These are phyloP conservation scores for Eucalyptus marginata DNA, from an alignment of 345 rosid genomes.

Conservation along the genomic window DNA sequence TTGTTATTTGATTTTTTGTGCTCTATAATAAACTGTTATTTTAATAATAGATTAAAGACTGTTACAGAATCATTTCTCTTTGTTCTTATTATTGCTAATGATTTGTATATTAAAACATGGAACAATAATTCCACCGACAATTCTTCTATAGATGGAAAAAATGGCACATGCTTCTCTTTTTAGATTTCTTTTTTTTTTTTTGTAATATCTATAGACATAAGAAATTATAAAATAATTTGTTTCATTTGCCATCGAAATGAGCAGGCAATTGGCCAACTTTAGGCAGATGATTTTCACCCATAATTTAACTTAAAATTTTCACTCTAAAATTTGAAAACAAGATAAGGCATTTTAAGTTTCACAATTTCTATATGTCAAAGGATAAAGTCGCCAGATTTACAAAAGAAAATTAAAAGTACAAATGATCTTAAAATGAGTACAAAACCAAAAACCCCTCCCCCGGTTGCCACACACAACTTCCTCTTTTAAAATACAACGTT, in stretches of 20 bases:
- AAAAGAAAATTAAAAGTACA: neutral
- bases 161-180: too few relatives aligned
- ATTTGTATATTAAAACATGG: neutral
- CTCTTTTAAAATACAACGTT: neutral
- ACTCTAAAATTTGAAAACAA: neutral
- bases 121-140: neutral
- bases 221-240: neutral
- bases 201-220: neutral
- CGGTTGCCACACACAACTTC: neutral
- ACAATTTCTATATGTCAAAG: neutral
- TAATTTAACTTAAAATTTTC: neutral
- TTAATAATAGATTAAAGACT: too few relatives aligned
- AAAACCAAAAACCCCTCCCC: neutral
- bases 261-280: neutral
- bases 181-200: too few relatives aligned
- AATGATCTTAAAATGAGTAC: neutral
- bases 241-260: neutral
- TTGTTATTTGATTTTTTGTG: too few relatives aligned
- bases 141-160: neutral
- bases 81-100: neutral
- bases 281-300: neutral
- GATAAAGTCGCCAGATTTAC: neutral
- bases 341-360: neutral
- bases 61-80: rapidly evolving
- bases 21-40: rapidly evolving